Evolutionary conservation across 352 stramenopile genomes (phyloP), one percentile per base, ranked within the genome.

Genomic region (Globisporangium heterothallicum): DNA sequence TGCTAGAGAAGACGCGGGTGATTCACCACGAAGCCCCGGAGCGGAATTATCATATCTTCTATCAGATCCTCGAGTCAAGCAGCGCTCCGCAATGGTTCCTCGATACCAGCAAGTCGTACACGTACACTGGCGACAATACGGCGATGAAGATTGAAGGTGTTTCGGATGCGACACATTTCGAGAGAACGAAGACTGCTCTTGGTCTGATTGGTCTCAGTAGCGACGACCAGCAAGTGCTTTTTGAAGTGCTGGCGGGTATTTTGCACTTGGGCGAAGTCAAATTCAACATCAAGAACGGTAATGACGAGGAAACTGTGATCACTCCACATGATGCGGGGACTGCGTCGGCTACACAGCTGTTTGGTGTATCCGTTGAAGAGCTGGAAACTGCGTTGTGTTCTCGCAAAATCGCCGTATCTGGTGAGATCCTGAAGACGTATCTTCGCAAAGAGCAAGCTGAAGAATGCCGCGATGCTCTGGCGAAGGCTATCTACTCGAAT

Each of bases 201-300:
- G 66, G 56, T 32, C 68, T 87, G 16, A 78, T 94, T 57, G 80
- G 81, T 25, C 68, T 94, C 10, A 67, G 56, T 16, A 56, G 64
- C 22, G 59, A 89, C 18, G 68, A 76, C 22, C 79, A 91, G 35
- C 42, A 59, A 14, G 59, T 68, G 34, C 62, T 94, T 9, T 90
- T 94, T 62, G 62, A 86, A 53, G 66, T 90, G n/a, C 65, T 94
- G 21, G 76, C 81, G 4, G 97, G 92, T 51, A 79, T 99, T 32
- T 67, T 99, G 54, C 95, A 99, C 63, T 75, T 99, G 18, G 96
- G 97, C 42, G 95, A 99, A 74, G 77, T 99, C 32, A 64, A 82
- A 43, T 98, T 99, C 35, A 61, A 76, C 25, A 53, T 74, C 16
- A 92, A 89, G 38, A 59, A 61, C 3, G 61, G 62, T 43, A 79